These are phyloP conservation scores for Arthroderma sp. DNA, from an alignment of 2,329 filamentous ascomycete genomes.

Conservation along the genomic window DNA sequence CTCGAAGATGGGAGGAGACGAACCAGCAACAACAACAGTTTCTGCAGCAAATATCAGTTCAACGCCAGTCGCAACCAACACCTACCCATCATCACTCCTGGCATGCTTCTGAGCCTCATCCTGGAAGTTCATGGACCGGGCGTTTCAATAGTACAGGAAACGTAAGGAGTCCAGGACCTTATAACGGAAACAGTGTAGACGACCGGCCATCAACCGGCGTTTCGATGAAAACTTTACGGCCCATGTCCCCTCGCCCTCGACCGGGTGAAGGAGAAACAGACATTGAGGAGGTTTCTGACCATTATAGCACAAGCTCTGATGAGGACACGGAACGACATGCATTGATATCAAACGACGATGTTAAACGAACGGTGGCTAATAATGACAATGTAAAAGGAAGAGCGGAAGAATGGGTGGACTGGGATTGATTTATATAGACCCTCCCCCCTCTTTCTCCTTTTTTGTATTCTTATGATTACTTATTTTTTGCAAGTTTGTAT, in stretches of 20 bases:
- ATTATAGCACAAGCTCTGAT: conserved; percentile 15
- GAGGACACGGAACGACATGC: conserved; percentile 7
- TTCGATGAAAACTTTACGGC: conserved; percentile 33
- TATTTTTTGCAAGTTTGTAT: neutral
- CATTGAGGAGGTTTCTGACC: conserved; percentile 16
- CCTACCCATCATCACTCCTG: neutral
- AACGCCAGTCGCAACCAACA: neutral
- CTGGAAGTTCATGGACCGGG: neutral
- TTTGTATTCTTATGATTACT: neutral
- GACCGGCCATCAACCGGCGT: conserved; percentile 29
- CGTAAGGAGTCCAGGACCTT: neutral
- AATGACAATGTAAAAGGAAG: neutral
- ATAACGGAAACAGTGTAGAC: neutral
- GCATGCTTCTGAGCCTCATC: neutral
- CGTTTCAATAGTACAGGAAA: neutral
- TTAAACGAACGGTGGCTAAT: neutral
- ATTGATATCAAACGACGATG: neutral
- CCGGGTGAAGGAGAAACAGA: conserved; percentile 26
- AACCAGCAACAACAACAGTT: conserved; percentile 24
- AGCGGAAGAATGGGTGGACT: conserved; percentile 29
- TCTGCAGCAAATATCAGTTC: neutral
- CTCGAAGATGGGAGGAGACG: conserved; percentile 21
- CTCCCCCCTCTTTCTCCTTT: neutral
- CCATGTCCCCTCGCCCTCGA: conserved; percentile 28
- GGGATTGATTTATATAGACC: conserved; percentile 23